A percentile compares a stretch with the other conserved stretches of the same genome.
Conservation (phyloP, 371 early-diverging fungal genomes). For the Funneliformis caledonium region DNA sequence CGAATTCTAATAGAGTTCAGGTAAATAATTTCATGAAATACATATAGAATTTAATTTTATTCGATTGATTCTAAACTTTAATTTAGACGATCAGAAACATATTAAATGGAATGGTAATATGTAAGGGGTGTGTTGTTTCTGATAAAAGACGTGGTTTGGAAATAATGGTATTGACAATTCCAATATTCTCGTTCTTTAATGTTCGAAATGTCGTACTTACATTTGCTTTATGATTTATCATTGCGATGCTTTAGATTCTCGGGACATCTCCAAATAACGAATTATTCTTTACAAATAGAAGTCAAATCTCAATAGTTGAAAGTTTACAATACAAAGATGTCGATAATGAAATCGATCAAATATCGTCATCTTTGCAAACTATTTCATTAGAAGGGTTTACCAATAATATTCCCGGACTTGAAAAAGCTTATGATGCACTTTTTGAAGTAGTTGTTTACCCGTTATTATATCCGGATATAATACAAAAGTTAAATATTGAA, state of each 20-base stretch:
- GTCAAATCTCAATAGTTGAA: conserved; percentile 11
- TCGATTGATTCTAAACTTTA: neutral
- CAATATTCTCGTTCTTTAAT: neutral
- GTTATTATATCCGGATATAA: conserved; percentile 66
- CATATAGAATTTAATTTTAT: neutral
- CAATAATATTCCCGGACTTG: conserved; percentile 58
- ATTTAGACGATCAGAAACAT: conserved; percentile 23
- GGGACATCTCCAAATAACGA: neutral
- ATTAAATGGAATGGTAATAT: conserved; percentile 8
- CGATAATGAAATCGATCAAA: conserved; percentile 13
- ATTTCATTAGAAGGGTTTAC: conserved; percentile 3
- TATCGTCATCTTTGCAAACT: neutral
- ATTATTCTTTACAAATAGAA: neutral
- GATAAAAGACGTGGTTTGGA: conserved; percentile 20
- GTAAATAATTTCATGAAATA: neutral
- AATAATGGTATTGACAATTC: conserved; percentile 13
- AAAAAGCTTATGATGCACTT: conserved; percentile 67
- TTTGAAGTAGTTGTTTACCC: conserved; percentile 83
- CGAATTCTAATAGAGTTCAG: neutral
- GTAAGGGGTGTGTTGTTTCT: conserved; percentile 2
- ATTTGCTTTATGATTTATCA: neutral
- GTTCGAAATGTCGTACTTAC: neutral
- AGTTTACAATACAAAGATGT: neutral
- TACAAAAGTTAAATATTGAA: conserved; percentile 72
- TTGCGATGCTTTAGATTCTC: neutral